A percentile compares a stretch with the other conserved stretches of the same genome.
Conservation (phyloP, 1,139 yeast genomes). For the Magnusiomyces fungicola region DNA sequence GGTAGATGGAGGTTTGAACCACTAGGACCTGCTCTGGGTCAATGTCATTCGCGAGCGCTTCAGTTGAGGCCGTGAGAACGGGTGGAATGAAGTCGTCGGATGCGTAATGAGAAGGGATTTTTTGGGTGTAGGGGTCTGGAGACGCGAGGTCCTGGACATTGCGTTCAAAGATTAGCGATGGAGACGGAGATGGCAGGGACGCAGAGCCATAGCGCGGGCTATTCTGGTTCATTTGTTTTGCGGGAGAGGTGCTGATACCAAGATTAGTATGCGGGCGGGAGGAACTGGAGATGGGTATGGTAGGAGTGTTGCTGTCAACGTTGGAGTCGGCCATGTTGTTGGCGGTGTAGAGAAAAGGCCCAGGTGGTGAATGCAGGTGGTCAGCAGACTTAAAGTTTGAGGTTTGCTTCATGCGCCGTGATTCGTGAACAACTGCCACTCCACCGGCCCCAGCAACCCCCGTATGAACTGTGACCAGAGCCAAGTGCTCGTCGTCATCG, state of each 20-base stretch:
- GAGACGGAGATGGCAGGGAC: background rate
- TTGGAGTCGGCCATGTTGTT: too few species aligned
- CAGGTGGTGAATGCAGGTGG: background rate
- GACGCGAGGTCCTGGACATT: constrained; percentile 32
- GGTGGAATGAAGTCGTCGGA: constrained; percentile 73
- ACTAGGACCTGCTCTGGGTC: constrained; percentile 1
- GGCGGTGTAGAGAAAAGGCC: background rate
- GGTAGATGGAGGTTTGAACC: background rate
- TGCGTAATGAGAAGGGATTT: constrained; percentile 43
- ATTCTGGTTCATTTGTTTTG: too few species aligned
- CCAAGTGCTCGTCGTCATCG: background rate
- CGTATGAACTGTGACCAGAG: background rate
- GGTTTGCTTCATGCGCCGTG: background rate
- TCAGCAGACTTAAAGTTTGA: background rate
- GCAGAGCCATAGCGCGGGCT: too few species aligned
- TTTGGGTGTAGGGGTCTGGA: constrained; percentile 14
- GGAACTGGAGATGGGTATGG: too few species aligned
- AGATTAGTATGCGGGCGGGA: too few species aligned
- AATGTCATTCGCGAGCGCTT: constrained; percentile 44
- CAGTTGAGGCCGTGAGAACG: constrained; percentile 71
- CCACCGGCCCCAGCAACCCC: background rate
- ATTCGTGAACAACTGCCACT: background rate
- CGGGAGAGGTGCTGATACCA: too few species aligned
- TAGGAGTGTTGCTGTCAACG: too few species aligned
- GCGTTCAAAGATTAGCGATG: constrained; percentile 32